Percentiles rank a stretch among this genome's conserved stretches.
These are phyloP conservation scores for Jamesozyma spencerorum DNA, from an alignment of 805 yeast species.

Conservation along the genomic window DNA sequence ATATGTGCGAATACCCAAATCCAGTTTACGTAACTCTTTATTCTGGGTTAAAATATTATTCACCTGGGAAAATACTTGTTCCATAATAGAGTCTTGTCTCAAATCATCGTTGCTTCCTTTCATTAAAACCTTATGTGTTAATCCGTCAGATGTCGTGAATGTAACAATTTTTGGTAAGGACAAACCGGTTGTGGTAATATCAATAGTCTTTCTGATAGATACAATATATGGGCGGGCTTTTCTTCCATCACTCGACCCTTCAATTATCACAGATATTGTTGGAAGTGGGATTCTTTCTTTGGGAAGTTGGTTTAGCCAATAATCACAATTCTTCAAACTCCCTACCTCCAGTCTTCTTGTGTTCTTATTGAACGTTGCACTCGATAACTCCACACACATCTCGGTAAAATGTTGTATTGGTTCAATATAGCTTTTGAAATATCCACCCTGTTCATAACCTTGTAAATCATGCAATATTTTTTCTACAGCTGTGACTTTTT, in stretches of 20 bases:
- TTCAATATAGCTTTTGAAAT: conserved; percentile 26
- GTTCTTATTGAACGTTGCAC: conserved; percentile 26
- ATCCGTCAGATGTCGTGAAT: conserved; percentile 50
- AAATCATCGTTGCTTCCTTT: conserved; percentile 88
- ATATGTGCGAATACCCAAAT: conserved; percentile 66
- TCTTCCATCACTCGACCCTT: conserved; percentile 38
- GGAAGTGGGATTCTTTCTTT: conserved; percentile 55
- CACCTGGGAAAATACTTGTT: conserved; percentile 87
- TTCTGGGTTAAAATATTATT: conserved; percentile 53
- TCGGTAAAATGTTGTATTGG: conserved; percentile 46
- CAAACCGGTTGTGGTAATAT: conserved; percentile 72
- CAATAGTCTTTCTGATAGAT: conserved; percentile 37
- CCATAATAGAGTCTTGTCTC: conserved; percentile 95
- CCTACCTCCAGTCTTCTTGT: conserved; percentile 20
- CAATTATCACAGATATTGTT: conserved; percentile 39
- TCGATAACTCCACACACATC: conserved; percentile 44
- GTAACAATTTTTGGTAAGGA: conserved; percentile 77
- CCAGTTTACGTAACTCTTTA: conserved; percentile 46
- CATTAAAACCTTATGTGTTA: conserved; percentile 47
- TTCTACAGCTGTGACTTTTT: conserved; percentile 46
- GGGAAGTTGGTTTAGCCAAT: conserved; percentile 51
- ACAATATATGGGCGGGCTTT: conserved; percentile 38
- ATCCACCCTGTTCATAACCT: conserved; percentile 19
- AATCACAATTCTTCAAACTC: conserved; percentile 36
- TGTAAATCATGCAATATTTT: conserved; percentile 36